Evolutionary conservation across 2,329 filamentous ascomycete genomes (phyloP).

Genomic region (Elsinoe batatas): DNA sequence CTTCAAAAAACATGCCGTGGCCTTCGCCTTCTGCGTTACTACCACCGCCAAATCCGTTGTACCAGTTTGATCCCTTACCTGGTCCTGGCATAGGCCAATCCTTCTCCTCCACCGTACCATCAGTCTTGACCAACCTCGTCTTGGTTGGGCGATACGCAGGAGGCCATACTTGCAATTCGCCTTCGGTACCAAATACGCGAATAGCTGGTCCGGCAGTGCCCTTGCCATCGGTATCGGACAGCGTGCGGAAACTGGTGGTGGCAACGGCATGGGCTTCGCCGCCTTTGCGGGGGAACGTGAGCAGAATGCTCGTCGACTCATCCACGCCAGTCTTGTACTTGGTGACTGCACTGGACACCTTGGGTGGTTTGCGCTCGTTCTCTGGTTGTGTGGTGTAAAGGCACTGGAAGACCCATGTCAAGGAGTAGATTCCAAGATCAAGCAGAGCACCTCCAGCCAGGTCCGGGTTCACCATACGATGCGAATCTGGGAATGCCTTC

Average conservation of each 20-base stretch:
- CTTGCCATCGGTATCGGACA: constrained; percentile 51
- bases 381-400: constrained; percentile 69
- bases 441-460: constrained; percentile 74
- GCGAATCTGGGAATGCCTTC: constrained; percentile 47
- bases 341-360: constrained; percentile 56
- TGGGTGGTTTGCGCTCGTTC: constrained; percentile 54
- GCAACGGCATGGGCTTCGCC: constrained; percentile 57
- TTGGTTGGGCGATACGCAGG: constrained; percentile 58
- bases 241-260: constrained; percentile 51
- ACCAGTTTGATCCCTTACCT: constrained; percentile 37
- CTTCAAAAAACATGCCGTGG: constrained; percentile 84
- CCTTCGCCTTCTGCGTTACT: constrained; percentile 48
- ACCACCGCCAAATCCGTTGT: constrained; percentile 36
- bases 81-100: constrained; percentile 38
- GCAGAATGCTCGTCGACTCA: constrained; percentile 66
- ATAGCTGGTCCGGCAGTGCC: constrained; percentile 55
- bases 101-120: constrained; percentile 40
- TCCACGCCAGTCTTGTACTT: constrained; percentile 68
- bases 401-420: constrained; percentile 86
- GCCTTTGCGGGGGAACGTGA: constrained; percentile 57
- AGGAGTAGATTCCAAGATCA: constrained; percentile 77
- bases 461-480: constrained; percentile 75
- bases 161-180: constrained; percentile 71
- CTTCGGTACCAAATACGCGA: constrained; percentile 68
- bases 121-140: constrained; percentile 28